Percentiles rank a stretch among this genome's conserved stretches.
These are phyloP conservation scores for Chlorophyllum brunneum DNA, from an alignment of 768 basidiomycete genomes.

Conservation along the genomic window DNA sequence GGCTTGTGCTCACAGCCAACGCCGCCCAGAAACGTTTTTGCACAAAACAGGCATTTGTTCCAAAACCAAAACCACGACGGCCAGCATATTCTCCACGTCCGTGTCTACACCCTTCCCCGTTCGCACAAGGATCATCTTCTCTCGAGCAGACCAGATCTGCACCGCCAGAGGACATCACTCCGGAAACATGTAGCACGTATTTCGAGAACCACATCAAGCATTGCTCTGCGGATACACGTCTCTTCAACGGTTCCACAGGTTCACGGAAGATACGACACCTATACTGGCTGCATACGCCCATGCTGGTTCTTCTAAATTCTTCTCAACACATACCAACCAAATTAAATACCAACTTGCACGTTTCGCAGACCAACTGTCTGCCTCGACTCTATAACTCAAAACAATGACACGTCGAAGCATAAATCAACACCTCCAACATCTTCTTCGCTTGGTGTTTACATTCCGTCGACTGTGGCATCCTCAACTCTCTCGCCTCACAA, in stretches of 20 bases:
- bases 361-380: not conserved
- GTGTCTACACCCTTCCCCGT: not conserved
- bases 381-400: not conserved
- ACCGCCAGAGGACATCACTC: not conserved
- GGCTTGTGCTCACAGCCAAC: too few species aligned
- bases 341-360: constrained; percentile 4
- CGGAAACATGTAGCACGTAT: not conserved
- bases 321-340: not conserved
- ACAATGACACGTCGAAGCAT: not conserved
- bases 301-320: not conserved
- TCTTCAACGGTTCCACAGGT: not conserved
- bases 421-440: constrained; percentile 8
- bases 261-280: not conserved
- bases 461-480: not conserved
- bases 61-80: not conserved
- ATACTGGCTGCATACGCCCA: not conserved
- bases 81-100: not conserved
- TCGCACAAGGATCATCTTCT: not conserved
- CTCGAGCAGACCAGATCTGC: not conserved
- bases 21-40: not conserved
- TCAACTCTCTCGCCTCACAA: not conserved
- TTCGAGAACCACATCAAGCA: not conserved
- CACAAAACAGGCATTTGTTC: not conserved
- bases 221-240: not conserved
- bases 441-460: constrained; percentile 10